Evolutionary conservation across 164 flowering plant genomes (phyloP), one percentile per base, ranked within the genome.

Genomic region (Stephania yunnanensis): DNA sequence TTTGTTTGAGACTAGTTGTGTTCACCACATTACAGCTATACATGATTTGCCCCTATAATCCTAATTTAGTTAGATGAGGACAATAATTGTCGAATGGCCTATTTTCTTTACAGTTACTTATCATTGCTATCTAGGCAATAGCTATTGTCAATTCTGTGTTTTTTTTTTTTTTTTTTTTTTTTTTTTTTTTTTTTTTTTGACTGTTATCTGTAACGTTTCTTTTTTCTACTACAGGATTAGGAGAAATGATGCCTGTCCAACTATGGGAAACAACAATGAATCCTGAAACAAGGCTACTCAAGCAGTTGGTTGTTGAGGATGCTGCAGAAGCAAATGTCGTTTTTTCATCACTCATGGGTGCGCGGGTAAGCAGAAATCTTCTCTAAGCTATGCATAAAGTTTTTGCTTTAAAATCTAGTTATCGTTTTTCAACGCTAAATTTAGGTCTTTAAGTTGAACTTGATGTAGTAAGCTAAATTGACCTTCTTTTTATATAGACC

Each of bases 161-260:
- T n/a, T n/a, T n/a, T n/a, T n/a, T n/a, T n/a, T n/a, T n/a, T n/a
- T n/a, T n/a, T n/a, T n/a, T n/a, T n/a, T n/a, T n/a, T n/a, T n/a
- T n/a, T n/a, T n/a, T 42, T 25, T n/a, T n/a, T n/a, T n/a, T n/a
- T n/a, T 36, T 15, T 2, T 70, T 71, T 25, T 46, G 20, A 30
- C 11, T 48, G 64, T 46, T 31, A 45, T 50, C 46, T 45, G 17
- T 73, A 7, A 20, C 17, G 46, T 36, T 31, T 36, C 36, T 70
- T 44, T 63, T 9, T 76, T 48, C 48, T 31, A n/a, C 22, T 55
- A 72, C 63, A 95, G 99, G 99, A 0, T 80, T 96, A 81, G 99
- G 99, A 71, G 98, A 96, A 83, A 96, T 96, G 99, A 96, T 94
- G 98, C 98, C 99, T 53, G 7, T 46, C 55, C 98, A 94, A 81